Base-by-base conservation (phyloP, 768 basidiomycete species). In the Boletales sp. region DNA sequence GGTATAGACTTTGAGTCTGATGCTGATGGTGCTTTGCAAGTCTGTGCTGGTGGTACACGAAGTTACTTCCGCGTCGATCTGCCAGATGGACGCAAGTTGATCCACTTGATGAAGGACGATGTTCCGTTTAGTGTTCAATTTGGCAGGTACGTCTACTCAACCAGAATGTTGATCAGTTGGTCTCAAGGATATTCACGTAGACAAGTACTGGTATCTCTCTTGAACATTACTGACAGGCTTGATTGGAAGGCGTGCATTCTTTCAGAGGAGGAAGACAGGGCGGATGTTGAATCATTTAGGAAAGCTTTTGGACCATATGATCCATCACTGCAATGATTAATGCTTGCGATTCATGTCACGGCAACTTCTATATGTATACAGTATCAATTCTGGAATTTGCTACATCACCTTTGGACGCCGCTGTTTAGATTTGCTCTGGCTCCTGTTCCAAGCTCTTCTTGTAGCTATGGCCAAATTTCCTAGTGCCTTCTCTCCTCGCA, bases 201-300 rank as follows among this genome's bases (percentile, higher is more conserved):
- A 69, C 83, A 87, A 67, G 91, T 89, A 14, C 64, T 97, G 39
- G 90, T 86, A 6, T 74, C 79, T 33, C 67, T 97, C n/a, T 62
- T 98, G 48, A 83, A 77, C 14, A 80, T 82, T 48, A 84, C 86
- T 2, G 82, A 92, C 17, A 78, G 95, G 41, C 72, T 87, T 44
- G 94, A 98, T 62, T 99, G 95, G 95, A 95, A 92, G 65, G 80
- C 77, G 1, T 99, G 95, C 64, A 74, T 79, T 59, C 78, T 91
- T 55, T 70, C 83, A 9, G 92, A 95, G 51, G 87, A 84, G 13
- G 90, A 93, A 59, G 95, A 98, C 62, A 86, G 74, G 61, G 81
- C 78, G 10, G 95, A 98, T 65, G 90, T 83, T 1, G 72, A 83
- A 51, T 77, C 80, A 39, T 96, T 99, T 71, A 97, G 94, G 62